Conservation (phyloP, 2,329 filamentous ascomycete genomes). For the Sporothrix variecibatus region DNA sequence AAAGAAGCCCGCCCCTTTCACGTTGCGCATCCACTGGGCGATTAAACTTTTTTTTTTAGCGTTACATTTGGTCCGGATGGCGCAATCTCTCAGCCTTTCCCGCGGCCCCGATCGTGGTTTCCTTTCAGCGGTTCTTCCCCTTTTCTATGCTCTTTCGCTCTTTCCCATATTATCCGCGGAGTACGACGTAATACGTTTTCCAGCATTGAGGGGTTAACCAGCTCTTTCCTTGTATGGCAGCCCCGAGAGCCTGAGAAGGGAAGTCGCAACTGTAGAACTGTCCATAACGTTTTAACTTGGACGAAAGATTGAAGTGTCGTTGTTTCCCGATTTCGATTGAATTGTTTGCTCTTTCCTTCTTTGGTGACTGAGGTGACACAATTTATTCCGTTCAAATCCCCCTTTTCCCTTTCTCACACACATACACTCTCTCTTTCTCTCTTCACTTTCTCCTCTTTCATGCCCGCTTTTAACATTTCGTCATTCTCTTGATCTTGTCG, state of each 20-base stretch:
- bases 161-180: background rate
- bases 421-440: background rate
- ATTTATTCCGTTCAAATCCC: too few species aligned
- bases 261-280: background rate
- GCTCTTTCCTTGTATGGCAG: background rate
- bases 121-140: background rate
- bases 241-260: background rate
- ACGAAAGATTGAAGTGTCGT: background rate
- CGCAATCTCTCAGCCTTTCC: slow-evolving; percentile 15
- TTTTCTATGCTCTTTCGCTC: too few species aligned
- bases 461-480: too few species aligned
- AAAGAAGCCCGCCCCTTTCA: too few species aligned
- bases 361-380: background rate
- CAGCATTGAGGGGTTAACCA: too few species aligned
- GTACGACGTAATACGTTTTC: too few species aligned
- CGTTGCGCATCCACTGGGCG: too few species aligned
- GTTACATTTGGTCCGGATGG: slow-evolving; percentile 13
- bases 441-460: background rate
- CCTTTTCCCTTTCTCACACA: background rate
- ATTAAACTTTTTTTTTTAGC: background rate
- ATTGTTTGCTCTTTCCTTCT: background rate
- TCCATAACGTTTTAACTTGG: background rate
- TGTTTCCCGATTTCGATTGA: background rate
- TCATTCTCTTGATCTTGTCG: background rate
- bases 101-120: slow-evolving; percentile 8